Evolutionary conservation across 768 basidiomycete species (phyloP).

Genomic region (Cystofilobasidium bisporidii): DNA sequence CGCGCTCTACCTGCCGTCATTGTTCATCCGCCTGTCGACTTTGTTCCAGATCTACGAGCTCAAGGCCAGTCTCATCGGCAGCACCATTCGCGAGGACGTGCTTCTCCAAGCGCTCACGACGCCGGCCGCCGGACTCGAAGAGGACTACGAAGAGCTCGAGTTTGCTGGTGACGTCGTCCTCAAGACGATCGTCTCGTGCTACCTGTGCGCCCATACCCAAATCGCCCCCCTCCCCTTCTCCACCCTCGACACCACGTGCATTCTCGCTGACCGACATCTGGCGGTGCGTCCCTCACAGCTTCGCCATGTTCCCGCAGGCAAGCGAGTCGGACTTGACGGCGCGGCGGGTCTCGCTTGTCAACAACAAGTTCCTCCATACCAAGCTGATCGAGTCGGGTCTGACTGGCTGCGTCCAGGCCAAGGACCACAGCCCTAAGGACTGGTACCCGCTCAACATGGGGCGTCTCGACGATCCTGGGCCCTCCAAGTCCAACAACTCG

Average conservation of each 20-base stretch:
- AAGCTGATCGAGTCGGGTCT: conserved; percentile 53
- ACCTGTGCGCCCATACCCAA: conserved; percentile 47
- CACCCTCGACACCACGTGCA: no score
- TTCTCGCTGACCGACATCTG: no score
- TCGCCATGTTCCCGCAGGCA: conserved; percentile 55
- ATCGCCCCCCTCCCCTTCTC: no score
- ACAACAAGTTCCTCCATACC: conserved; percentile 57
- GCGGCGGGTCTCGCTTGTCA: conserved; percentile 60
- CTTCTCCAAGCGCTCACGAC: conserved; percentile 60
- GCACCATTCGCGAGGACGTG: conserved; percentile 53
- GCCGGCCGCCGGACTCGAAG: conserved; percentile 58
- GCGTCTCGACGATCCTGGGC: not conserved
- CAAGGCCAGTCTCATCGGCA: conserved; percentile 57
- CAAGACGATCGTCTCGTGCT: conserved; percentile 65
- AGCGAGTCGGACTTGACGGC: conserved; percentile 61
- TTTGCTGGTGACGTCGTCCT: conserved; percentile 75
- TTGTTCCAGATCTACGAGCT: conserved; percentile 67
- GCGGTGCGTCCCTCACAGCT: conserved; percentile 34
- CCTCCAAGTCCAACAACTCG: not conserved
- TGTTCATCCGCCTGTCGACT: conserved; percentile 62
- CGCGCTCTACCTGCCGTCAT: conserved; percentile 61
- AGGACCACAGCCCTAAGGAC: not conserved
- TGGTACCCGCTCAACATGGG: conserved; percentile 20
- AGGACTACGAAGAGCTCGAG: conserved; percentile 76
- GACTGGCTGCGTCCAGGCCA: conserved; percentile 60